Base-by-base conservation (phyloP, 306 rosid species). In the Trifolium fragiferum region DNA sequence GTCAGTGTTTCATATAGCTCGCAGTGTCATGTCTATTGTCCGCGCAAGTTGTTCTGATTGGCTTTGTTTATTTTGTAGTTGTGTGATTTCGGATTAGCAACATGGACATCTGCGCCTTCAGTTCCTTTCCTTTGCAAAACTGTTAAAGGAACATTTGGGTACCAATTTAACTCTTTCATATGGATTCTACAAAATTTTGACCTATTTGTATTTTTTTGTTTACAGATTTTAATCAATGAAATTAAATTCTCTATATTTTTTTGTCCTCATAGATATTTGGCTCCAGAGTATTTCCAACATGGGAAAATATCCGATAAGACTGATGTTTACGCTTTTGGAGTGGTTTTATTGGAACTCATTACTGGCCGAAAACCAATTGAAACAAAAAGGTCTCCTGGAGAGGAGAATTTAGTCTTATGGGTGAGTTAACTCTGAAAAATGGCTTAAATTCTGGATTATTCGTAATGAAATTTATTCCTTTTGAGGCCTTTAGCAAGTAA, bases 121-220 rank as follows among this genome's bases (percentile, higher is more conserved):
- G 81, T 88, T 53, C 98, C 98, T 77, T 91, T 93, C 88, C 98
- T 93, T 35, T 93, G 98, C 89, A 90, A 89, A 86, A 93, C 98
- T 35, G 97, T 93, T 73, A 91, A 94, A 81, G 98, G 98, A 86
- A 94, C 98, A 84, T 94, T 94, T 76, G 98, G 98, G 98, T 94
- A 89, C 55, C 38, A 75, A 21, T 70, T 71, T 71, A 72, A 51
- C 7, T 70, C 60, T 55, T 66, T 57, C 20, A 8, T 27, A 23
- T 75, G 70, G 57, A 38, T 65, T 78, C 54, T 70, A 63, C 79
- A 32, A 65, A 68, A 9, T n/a, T 32, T 54, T 32, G 21, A 10
- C 64, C 27, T 19, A 2, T 33, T 35, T 25, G n/a, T 15, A 32
- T 65, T 10, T 16, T 16, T 35, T 78, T 25, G 21, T 44, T 75